Conservation (phyloP, 2,329 filamentous ascomycete species). For the Magnaporthiopsis rhizophila region DNA sequence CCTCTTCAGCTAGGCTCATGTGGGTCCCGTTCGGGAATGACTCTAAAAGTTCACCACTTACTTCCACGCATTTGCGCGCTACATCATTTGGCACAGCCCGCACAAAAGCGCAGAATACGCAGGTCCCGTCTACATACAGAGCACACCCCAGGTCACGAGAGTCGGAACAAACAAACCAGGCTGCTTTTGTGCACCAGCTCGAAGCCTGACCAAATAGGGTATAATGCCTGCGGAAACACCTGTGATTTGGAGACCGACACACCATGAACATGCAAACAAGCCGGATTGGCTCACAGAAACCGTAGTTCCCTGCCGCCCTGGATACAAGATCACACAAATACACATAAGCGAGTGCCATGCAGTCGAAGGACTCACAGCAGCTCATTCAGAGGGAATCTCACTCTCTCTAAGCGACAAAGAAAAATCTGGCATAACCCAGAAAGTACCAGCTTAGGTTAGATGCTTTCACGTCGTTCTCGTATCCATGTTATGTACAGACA, state of each 20-base stretch:
- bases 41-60: too few species aligned
- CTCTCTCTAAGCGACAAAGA: conserved; percentile 8
- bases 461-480: conserved; percentile 25
- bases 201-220: not conserved
- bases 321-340: not conserved
- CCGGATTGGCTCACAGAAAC: not conserved
- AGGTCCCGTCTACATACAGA: not conserved
- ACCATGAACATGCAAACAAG: not conserved
- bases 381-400: not conserved
- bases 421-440: conserved; percentile 21
- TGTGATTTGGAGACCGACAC: not conserved
- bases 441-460: not conserved
- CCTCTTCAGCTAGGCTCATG: too few species aligned
- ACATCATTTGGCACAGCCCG: not conserved
- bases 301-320: not conserved
- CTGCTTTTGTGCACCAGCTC: not conserved
- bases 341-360: not conserved
- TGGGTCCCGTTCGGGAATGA: too few species aligned
- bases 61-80: too few species aligned
- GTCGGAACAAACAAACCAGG: not conserved
- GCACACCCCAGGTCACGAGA: not conserved
- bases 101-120: not conserved
- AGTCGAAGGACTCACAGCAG: not conserved
- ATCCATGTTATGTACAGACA: conserved; percentile 36
- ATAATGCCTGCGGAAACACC: not conserved